Evolutionary conservation across 371 early-diverging fungal species (phyloP), one percentile per base, ranked within the genome.

Genomic region (Rhizopus microsporus): DNA sequence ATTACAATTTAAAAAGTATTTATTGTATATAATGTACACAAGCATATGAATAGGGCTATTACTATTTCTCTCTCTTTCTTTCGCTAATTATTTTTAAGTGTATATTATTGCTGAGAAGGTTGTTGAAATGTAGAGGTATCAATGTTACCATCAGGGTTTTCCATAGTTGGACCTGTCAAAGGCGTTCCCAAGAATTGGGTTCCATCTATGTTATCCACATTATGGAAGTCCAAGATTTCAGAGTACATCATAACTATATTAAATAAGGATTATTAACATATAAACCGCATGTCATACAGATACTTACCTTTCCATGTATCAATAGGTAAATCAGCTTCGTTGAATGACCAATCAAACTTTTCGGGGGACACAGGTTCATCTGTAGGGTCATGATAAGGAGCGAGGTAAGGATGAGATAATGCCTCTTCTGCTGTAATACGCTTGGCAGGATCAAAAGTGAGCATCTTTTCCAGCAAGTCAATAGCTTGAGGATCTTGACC

Each of bases 321-420:
- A 15, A 91, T 83, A 7, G 93, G 87, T 63, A 93, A 69, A 59
- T 96, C 95, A 2, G 91, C 91, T 59, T 93, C 94, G 54, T 89
- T 93, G 73, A 94, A 95, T 6, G 94, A 93, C 97, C 97, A 96
- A 77, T 96, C 95, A 68, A 96, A 96, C 57, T 78, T 80, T 48
- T 83, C 83, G 2, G 81, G 86, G 31, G 94, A 92, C 10, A 75
- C 77, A 3, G 92, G 93, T 69, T 97, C 98, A 67, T 97, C 97
- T 15, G 88, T 83, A 35, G 86, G 88, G 61, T 97, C 98, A 73
- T 96, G 97, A 73, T 96, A 96, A 23, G 92, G 90, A 59, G 89
- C 92, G 46, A 99, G 85, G 58, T 88, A 85, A 34, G 90, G 90
- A 67, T 95, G 94, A 9, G 82, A 81, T 33, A 99, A 72, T 8